Evolutionary conservation across 2,329 filamentous ascomycete genomes (phyloP).

Genomic region (Blastomyces gilchristii): DNA sequence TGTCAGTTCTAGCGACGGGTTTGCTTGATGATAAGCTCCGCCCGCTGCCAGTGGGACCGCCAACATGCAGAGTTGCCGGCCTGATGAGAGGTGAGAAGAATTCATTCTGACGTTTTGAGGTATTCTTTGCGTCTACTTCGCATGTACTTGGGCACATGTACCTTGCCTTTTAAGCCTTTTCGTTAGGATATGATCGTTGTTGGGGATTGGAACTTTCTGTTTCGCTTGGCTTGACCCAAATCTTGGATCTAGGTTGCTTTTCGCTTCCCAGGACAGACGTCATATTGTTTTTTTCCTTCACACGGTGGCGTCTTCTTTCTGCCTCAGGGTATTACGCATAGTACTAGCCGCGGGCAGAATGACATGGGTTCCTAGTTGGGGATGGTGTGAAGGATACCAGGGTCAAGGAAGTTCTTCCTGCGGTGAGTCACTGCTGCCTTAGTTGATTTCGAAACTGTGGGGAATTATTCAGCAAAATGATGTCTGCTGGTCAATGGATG

Average conservation of each 20-base stretch:
- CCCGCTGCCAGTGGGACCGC: neutral
- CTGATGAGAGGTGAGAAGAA: neutral
- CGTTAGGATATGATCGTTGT: neutral
- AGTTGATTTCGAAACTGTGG: neutral
- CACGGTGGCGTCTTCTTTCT: too few species aligned
- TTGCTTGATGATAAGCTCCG: neutral
- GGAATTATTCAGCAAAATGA: constrained; percentile 1
- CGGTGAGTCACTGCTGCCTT: neutral
- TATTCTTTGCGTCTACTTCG: neutral
- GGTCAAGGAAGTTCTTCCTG: neutral
- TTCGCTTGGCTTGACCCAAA: neutral
- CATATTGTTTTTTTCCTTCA: neutral
- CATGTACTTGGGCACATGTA: neutral
- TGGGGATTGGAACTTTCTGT: neutral
- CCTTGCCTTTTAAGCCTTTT: neutral
- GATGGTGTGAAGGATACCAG: neutral
- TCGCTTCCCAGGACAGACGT: neutral
- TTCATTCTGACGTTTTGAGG: neutral
- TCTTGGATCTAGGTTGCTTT: neutral
- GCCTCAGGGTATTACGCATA: neutral
- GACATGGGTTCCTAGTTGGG: neutral
- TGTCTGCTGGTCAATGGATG: neutral
- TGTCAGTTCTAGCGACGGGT: neutral
- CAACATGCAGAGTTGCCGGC: neutral
- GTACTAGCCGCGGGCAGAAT: neutral